phyloP scores from a whole-genome alignment of 2,329 filamentous ascomycete genomes.

The Sporothrix variecibatus region DNA sequence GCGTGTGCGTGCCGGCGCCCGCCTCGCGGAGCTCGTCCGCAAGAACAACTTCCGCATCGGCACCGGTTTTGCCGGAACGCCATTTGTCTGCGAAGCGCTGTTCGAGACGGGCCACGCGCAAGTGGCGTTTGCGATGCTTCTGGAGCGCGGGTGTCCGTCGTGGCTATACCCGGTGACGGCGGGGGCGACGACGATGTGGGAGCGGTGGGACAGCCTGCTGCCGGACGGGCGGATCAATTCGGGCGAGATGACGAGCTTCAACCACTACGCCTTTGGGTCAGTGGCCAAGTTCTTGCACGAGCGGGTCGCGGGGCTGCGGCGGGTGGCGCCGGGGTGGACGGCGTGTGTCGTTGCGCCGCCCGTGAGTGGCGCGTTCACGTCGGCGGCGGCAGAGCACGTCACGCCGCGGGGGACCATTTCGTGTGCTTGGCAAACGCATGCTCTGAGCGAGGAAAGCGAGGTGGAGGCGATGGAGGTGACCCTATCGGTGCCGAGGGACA shows the following conservation, averaged over 20 bases:
- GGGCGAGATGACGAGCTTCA: slow-evolving; percentile 45
- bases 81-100: slow-evolving; percentile 31
- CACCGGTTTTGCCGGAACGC: slow-evolving; percentile 35
- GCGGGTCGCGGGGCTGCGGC: neutral
- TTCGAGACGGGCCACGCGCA: slow-evolving; percentile 31
- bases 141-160: slow-evolving; percentile 35
- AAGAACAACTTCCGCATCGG: slow-evolving; percentile 28
- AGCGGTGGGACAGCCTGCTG: slow-evolving; percentile 46
- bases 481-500: slow-evolving; percentile 1
- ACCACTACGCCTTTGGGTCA: slow-evolving; percentile 44
- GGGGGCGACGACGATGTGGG: slow-evolving; percentile 45
- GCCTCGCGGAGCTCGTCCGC: neutral
- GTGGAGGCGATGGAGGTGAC: neutral
- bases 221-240: slow-evolving; percentile 42
- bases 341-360: neutral
- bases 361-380: neutral
- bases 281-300: slow-evolving; percentile 13
- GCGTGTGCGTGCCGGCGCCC: neutral
- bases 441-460: neutral
- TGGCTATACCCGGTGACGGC: slow-evolving; percentile 45
- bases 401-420: neutral
- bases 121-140: slow-evolving; percentile 39
- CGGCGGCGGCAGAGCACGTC: neutral
- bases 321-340: slow-evolving; percentile 16
- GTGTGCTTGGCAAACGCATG: neutral